These are phyloP conservation scores for Cystofilobasidium macerans DNA, from an alignment of 768 basidiomycete genomes.

Conservation along the genomic window DNA sequence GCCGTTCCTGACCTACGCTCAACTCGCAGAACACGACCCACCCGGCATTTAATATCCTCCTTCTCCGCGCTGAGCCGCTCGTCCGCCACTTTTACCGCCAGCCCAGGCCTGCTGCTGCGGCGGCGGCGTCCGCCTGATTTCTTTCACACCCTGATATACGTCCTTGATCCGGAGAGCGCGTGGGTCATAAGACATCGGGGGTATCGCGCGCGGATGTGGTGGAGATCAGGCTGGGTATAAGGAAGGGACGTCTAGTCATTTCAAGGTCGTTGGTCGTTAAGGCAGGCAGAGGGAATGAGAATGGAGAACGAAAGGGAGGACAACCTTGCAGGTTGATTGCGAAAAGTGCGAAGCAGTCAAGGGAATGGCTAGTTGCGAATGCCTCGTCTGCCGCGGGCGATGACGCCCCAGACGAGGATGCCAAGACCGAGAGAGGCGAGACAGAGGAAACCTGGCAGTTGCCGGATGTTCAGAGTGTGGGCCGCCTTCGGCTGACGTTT, in stretches of 20 bases:
- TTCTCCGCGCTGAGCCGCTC: constrained; percentile 54
- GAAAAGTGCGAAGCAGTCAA: too few species aligned
- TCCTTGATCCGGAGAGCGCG: too few species aligned
- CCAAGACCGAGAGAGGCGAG: not conserved
- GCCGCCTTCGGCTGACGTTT: too few species aligned
- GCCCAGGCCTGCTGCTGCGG: not conserved
- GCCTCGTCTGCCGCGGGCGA: not conserved
- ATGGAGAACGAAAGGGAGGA: too few species aligned
- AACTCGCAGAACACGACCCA: constrained; percentile 61
- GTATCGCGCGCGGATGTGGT: too few species aligned
- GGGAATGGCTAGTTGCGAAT: too few species aligned
- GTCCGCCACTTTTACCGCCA: constrained; percentile 68
- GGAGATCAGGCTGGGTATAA: too few species aligned
- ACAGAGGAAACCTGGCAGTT: not conserved
- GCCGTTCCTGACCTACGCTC: not conserved
- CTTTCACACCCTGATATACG: not conserved
- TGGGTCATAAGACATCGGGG: too few species aligned
- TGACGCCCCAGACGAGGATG: not conserved
- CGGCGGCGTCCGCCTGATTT: not conserved
- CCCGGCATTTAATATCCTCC: constrained; percentile 63
- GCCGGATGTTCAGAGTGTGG: not conserved
- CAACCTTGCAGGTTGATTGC: too few species aligned
- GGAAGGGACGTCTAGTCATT: too few species aligned
- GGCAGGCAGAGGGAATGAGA: too few species aligned
- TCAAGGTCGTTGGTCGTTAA: not conserved